Conservation (phyloP, 2,329 filamentous ascomycete species). For the Colletotrichum tanaceti region DNA sequence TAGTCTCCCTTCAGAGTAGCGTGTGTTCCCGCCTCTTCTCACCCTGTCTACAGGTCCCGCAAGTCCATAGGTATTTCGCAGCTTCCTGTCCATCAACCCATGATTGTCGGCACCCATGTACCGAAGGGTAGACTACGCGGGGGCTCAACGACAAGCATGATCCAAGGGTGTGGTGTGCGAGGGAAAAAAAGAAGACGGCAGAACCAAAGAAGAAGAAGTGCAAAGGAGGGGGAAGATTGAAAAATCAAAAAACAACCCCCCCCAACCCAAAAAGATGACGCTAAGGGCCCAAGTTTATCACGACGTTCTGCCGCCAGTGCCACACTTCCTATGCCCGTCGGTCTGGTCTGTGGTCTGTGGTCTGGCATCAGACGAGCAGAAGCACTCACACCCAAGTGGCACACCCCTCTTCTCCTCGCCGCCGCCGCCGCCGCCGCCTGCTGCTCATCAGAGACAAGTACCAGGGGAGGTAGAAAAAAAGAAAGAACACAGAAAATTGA, state of each 20-base stretch:
- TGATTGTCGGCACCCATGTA: conserved; percentile 35
- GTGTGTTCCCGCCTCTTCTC: conserved; percentile 18
- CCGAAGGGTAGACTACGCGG: conserved; percentile 35
- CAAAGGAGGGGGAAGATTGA: neutral
- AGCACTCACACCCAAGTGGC: conserved; percentile 41
- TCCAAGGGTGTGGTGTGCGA: conserved; percentile 21
- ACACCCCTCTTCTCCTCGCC: conserved; percentile 38
- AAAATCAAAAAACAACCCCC: conserved; percentile 8
- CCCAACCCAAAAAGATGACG: conserved; percentile 35
- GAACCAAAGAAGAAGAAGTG: conserved; percentile 12
- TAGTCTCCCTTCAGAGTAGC: conserved; percentile 33
- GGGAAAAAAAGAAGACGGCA: conserved; percentile 16
- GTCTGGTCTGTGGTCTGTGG: conserved; percentile 29
- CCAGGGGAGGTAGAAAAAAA: conserved; percentile 40
- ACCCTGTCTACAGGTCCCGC: conserved; percentile 35
- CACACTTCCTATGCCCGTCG: conserved; percentile 38
- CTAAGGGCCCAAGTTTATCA: conserved; percentile 39
- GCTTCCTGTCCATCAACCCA: conserved; percentile 35
- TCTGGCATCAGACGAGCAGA: conserved; percentile 39
- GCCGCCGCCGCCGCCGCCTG: conserved; percentile 24
- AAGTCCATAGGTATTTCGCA: conserved; percentile 35
- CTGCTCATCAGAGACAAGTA: conserved; percentile 42
- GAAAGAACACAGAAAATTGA: conserved; percentile 40
- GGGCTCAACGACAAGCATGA: conserved; percentile 24
- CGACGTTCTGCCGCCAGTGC: conserved; percentile 37